Evolutionary conservation across 257 asterid species (phyloP).

Genomic region (Plantago ovata): DNA sequence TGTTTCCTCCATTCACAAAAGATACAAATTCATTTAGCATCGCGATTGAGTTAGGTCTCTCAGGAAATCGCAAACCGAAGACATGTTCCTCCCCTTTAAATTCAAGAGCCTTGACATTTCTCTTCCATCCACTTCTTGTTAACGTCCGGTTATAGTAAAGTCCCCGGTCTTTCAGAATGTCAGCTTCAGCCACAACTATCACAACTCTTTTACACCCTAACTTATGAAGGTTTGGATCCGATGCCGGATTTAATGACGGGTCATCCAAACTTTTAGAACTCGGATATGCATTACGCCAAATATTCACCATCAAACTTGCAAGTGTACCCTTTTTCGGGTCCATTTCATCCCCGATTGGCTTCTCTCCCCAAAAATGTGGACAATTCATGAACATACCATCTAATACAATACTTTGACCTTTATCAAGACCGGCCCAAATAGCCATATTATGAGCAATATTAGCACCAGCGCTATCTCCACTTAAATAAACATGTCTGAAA

Average conservation of each 20-base stretch:
- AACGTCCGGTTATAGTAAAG: slow-evolving; percentile 16
- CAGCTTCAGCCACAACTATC: slow-evolving; percentile 34
- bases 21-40: slow-evolving; percentile 23
- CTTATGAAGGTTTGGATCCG: slow-evolving; percentile 24
- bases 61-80: slow-evolving; percentile 19
- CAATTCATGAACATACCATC: slow-evolving; percentile 47
- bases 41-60: slow-evolving; percentile 10
- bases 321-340: not conserved
- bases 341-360: slow-evolving; percentile 31
- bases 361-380: slow-evolving; percentile 56
- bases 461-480: slow-evolving; percentile 72
- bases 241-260: slow-evolving; percentile 31
- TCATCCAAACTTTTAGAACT: slow-evolving; percentile 43
- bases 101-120: slow-evolving; percentile 28
- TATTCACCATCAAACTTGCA: slow-evolving; percentile 13
- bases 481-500: slow-evolving; percentile 35
- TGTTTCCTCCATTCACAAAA: slow-evolving; percentile 24
- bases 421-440: slow-evolving; percentile 37
- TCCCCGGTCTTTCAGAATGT: slow-evolving; percentile 34
- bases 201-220: slow-evolving; percentile 27
- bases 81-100: slow-evolving; percentile 28
- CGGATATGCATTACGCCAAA: slow-evolving; percentile 49
- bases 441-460: slow-evolving; percentile 57
- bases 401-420: slow-evolving; percentile 11
- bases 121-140: slow-evolving; percentile 26